Evolutionary conservation across 2,329 filamentous ascomycete species (phyloP).

Genomic region (Aspergillus costaricaensis): DNA sequence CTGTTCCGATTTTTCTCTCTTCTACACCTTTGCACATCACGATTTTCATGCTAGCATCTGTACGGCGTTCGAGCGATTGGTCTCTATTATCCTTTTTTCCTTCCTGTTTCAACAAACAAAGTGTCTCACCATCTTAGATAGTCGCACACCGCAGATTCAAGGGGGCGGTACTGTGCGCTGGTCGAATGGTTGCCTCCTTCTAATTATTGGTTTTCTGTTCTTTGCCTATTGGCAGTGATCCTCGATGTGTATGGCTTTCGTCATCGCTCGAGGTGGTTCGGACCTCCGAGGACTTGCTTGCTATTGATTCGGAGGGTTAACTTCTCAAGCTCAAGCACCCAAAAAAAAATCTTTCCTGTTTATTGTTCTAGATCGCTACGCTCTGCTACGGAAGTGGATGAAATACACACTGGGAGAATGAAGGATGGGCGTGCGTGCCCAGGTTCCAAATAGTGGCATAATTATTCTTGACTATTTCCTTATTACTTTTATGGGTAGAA

Average conservation of each 20-base stretch:
- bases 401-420: slow-evolving; percentile 11
- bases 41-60: slow-evolving; percentile 47
- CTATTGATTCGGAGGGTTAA: neutral
- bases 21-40: slow-evolving; percentile 29
- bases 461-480: slow-evolving; percentile 1
- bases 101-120: slow-evolving; percentile 20
- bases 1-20: slow-evolving; percentile 8
- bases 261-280: slow-evolving; percentile 1
- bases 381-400: slow-evolving; percentile 6
- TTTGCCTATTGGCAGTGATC: slow-evolving; percentile 24
- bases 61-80: slow-evolving; percentile 49
- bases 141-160: slow-evolving; percentile 41
- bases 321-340: neutral
- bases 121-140: slow-evolving; percentile 42
- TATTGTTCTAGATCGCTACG: slow-evolving; percentile 12
- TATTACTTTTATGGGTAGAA: neutral
- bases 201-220: slow-evolving; percentile 32
- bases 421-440: neutral
- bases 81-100: slow-evolving; percentile 15
- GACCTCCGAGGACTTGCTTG: neutral
- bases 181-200: slow-evolving; percentile 44
- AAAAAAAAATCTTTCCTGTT: neutral
- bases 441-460: slow-evolving; percentile 10
- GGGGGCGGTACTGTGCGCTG: slow-evolving; percentile 46
- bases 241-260: neutral